Conservation (phyloP, 305 asterid species). For the Euphrasia arctica region DNA sequence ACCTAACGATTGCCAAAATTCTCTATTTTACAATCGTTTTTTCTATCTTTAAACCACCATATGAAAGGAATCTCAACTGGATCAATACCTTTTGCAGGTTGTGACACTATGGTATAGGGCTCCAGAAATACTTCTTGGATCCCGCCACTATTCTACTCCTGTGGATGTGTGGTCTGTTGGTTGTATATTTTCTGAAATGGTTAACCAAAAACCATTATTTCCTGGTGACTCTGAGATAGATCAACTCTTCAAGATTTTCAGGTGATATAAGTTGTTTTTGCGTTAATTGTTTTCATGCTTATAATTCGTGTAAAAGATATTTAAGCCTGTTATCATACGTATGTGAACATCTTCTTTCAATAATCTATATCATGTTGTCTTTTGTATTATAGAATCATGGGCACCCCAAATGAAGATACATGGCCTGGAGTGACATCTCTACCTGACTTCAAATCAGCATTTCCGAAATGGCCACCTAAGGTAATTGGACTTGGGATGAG, state of each 20-base stretch:
- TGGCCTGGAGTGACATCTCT: slow-evolving; percentile 91
- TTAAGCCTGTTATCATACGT: background rate
- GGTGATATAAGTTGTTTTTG: slow-evolving; percentile 34
- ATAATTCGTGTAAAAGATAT: slow-evolving; percentile 15
- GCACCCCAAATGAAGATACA: slow-evolving; percentile 76
- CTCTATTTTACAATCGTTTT: slow-evolving; percentile 13
- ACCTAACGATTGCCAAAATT: slow-evolving; percentile 8
- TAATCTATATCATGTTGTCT: background rate
- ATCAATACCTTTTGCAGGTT: background rate
- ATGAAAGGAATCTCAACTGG: slow-evolving; percentile 11
- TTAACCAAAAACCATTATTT: slow-evolving; percentile 61
- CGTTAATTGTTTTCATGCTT: slow-evolving; percentile 3
- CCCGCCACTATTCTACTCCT: slow-evolving; percentile 44
- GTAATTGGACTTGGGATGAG: slow-evolving; percentile 30
- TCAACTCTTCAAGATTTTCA: slow-evolving; percentile 76
- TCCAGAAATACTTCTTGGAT: too few relatives aligned
- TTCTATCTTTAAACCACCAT: slow-evolving; percentile 21
- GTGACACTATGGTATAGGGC: too few relatives aligned
- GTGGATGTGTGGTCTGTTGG: slow-evolving; percentile 92
- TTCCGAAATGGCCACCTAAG: slow-evolving; percentile 80
- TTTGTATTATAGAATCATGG: slow-evolving; percentile 55
- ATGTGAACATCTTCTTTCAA: slow-evolving; percentile 16
- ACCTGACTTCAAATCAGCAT: slow-evolving; percentile 75
- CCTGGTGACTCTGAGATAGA: slow-evolving; percentile 93
- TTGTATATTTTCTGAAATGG: slow-evolving; percentile 93